Percentiles rank a stretch among this genome's conserved stretches.
Conservation (phyloP, 441 rosid species). For the Adansonia gregorii region DNA sequence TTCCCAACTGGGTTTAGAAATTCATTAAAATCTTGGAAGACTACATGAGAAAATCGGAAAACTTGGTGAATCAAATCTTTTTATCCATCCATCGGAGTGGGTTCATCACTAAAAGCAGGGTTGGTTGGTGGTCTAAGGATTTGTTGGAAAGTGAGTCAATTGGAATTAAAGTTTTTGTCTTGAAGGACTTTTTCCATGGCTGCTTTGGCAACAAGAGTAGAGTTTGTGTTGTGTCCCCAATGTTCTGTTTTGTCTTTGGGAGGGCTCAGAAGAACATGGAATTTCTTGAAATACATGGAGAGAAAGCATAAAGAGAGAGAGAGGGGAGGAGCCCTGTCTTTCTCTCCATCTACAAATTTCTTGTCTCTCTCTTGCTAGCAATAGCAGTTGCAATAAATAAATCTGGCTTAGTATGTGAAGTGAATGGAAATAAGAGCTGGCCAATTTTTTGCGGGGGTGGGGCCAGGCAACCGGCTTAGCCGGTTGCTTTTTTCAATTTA, state of each 20-base stretch:
- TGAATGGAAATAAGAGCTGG: constrained; percentile 52
- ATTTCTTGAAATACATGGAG: constrained; percentile 56
- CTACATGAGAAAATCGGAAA: constrained; percentile 30
- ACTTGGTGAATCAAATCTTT: constrained; percentile 26
- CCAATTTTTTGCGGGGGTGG: too few species aligned
- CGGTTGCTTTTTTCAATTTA: too few species aligned
- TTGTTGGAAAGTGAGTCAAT: constrained; percentile 33
- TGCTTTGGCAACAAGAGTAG: too few species aligned
- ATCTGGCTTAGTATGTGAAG: too few species aligned
- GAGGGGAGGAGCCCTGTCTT: constrained; percentile 26
- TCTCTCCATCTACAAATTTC: background rate
- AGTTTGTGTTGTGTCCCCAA: constrained; percentile 45
- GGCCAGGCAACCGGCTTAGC: too few species aligned
- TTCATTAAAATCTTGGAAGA: constrained; percentile 30
- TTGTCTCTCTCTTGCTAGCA: too few species aligned
- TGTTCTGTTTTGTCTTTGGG: constrained; percentile 48
- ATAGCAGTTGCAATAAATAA: too few species aligned
- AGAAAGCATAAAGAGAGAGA: constrained; percentile 24
- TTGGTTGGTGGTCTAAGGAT: too few species aligned
- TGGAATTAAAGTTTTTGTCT: constrained; percentile 40
- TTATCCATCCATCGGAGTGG: constrained; percentile 37
- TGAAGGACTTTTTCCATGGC: constrained; percentile 30
- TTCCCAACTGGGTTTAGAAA: constrained; percentile 36
- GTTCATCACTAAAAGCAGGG: constrained; percentile 25
- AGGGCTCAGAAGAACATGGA: constrained; percentile 59